Evolutionary conservation across 2,329 filamentous ascomycete genomes (phyloP), one percentile per base, ranked within the genome.

Genomic region (Phialocephala subalpina): DNA sequence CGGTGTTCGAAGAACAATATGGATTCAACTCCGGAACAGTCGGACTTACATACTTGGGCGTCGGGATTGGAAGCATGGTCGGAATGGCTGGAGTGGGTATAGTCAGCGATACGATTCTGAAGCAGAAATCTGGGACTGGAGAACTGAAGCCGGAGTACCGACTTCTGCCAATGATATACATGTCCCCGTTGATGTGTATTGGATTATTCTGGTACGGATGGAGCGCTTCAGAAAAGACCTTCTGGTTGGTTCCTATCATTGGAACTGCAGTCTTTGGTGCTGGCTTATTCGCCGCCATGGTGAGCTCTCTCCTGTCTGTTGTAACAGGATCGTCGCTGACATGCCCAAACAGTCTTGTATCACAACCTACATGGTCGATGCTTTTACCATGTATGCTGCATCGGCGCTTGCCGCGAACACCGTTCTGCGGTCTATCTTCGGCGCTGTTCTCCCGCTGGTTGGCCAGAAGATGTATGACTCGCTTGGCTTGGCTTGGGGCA

Each of bases 381-480:
- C 73, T n/a, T 82, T 81, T 65, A 75, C 72, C 7, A 71, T 69
- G 8, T 78, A 80, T 59, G 77, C 80, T 8, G 80, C 79, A 5
- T 77, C 74, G 20, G 80, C 79, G 2, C 68, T 82, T 16, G 76
- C 77, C 0, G 74, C 79, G 60, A 76, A 79, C 63, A 79, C 79
- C 0, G 72, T 82, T 3, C 76, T 78, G 1, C 76, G 81, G 8
- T 82, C 78, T 42, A 69, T 86, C n/a, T 80, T 80, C 1, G 82
- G 81, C 5, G 82, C 84, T 36, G 80, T 80, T 2, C 80, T 86
- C 64, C 84, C 84, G 8, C 76, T 86, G 1, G 84, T 84, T 58
- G 83, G 81, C 1, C 79, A 81, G 8, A 65, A 69, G 18, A 73
- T 86, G 74, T 85, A 83, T 69, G 69, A 64, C 1, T 70, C 58